phyloP scores from a whole-genome alignment of 2,329 filamentous ascomycete genomes.

The Pseudogymnoascus sp. region DNA sequence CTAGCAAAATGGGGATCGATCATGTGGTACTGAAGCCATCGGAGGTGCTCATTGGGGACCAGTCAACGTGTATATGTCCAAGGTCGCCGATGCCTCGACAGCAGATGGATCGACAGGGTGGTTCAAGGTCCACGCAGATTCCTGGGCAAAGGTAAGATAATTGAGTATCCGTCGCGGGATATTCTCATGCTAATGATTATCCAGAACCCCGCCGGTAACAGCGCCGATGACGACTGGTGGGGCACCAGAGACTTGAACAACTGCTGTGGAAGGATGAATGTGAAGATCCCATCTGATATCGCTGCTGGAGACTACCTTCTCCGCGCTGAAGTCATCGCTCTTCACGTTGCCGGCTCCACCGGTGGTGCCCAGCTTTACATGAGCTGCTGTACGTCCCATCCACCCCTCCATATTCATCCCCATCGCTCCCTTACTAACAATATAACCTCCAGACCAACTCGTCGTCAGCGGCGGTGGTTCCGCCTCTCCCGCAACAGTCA shows the following conservation, averaged over 20 bases:
- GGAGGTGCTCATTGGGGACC: slow-evolving; percentile 50
- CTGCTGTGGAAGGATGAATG: slow-evolving; percentile 33
- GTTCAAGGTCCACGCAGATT: slow-evolving; percentile 50
- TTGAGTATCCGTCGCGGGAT: background rate
- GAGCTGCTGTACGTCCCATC: slow-evolving; percentile 31
- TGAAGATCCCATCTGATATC: slow-evolving; percentile 11
- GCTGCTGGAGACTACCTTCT: slow-evolving; percentile 13
- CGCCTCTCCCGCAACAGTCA: slow-evolving; percentile 37
- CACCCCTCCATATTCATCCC: slow-evolving; percentile 34
- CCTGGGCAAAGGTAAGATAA: slow-evolving; percentile 28
- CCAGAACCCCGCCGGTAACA: background rate
- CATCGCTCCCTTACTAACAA: slow-evolving; percentile 39
- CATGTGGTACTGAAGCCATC: slow-evolving; percentile 44
- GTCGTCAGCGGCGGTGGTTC: slow-evolving; percentile 39
- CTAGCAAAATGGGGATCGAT: slow-evolving; percentile 40
- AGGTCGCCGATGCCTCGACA: slow-evolving; percentile 42
- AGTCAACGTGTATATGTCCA: slow-evolving; percentile 46
- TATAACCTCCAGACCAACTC: slow-evolving; percentile 34
- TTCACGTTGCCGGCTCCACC: slow-evolving; percentile 26
- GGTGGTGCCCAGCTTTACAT: slow-evolving; percentile 43
- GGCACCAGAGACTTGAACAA: slow-evolving; percentile 20
- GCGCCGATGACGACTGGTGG: slow-evolving; percentile 5
- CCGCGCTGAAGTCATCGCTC: slow-evolving; percentile 28
- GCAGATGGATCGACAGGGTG: slow-evolving; percentile 40
- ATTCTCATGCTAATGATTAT: background rate